Conservation (phyloP, 2,329 filamentous ascomycete genomes). For the Monascus ruber region DNA sequence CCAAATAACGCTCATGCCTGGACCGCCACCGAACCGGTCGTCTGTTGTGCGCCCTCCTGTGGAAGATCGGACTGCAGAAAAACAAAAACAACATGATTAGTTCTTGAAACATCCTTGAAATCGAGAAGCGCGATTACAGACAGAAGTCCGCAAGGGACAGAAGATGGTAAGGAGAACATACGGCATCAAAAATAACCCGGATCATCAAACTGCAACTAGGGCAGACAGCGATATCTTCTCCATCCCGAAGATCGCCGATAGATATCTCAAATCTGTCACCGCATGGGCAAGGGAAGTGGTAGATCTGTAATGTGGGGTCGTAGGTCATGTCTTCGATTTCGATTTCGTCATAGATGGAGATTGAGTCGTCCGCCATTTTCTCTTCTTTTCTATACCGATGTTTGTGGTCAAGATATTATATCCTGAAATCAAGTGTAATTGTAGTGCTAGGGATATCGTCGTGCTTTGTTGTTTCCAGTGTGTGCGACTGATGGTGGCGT, state of each 20-base stretch:
- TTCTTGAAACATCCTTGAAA: too few relatives aligned
- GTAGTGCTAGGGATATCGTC: too few relatives aligned
- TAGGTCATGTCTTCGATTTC: constrained; percentile 98
- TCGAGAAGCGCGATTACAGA: background rate
- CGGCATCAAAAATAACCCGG: constrained; percentile 78
- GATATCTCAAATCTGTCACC: constrained; percentile 92
- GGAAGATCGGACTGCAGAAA: constrained; percentile 39
- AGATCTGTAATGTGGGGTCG: constrained; percentile 70
- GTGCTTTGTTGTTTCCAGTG: too few relatives aligned
- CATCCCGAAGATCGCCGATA: constrained; percentile 72
- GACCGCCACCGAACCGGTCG: constrained; percentile 24
- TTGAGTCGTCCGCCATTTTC: constrained; percentile 51
- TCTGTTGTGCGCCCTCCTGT: constrained; percentile 28
- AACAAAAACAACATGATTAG: background rate
- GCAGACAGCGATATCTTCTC: constrained; percentile 90
- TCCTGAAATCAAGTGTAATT: too few relatives aligned
- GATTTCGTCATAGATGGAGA: constrained; percentile 89
- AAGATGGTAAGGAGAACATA: constrained; percentile 32
- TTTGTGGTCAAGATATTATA: too few relatives aligned
- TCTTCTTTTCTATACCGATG: background rate
- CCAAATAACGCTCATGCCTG: constrained; percentile 21
- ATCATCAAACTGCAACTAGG: constrained; percentile 98
- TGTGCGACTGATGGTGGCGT: too few relatives aligned
- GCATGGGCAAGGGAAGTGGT: constrained; percentile 93
- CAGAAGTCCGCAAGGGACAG: constrained; percentile 1